phyloP scores from a whole-genome alignment of 73 alveolate genomes.

The Tetrahymena borealis region DNA sequence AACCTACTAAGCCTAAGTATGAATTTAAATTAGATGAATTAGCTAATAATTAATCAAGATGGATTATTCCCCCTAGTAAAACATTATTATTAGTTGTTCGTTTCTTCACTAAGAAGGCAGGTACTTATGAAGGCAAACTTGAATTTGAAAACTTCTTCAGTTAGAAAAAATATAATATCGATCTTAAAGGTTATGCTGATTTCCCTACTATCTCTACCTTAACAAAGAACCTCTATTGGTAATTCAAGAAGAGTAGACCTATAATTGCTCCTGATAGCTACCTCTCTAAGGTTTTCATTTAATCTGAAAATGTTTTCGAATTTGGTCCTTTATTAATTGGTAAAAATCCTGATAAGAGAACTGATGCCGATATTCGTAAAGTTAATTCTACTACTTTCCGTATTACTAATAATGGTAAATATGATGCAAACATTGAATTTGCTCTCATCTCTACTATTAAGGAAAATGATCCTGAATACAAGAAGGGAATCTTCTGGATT shows the following conservation, averaged over 20 bases:
- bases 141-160: conserved; percentile 79
- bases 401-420: conserved; percentile 91
- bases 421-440: conserved; percentile 81
- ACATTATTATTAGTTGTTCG: conserved; percentile 75
- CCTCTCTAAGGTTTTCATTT: conserved; percentile 50
- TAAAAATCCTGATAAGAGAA: conserved; percentile 86
- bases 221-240: conserved; percentile 69
- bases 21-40: conserved; percentile 63
- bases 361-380: conserved; percentile 69
- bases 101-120: conserved; percentile 89
- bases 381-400: conserved; percentile 82
- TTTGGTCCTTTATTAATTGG: conserved; percentile 96
- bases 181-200: conserved; percentile 68
- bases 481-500: conserved; percentile 84
- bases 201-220: conserved; percentile 74
- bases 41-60: conserved; percentile 78
- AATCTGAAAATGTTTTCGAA: conserved; percentile 70
- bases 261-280: conserved; percentile 66
- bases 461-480: conserved; percentile 73
- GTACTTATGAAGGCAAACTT: conserved; percentile 62
- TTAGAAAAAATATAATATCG: conserved; percentile 58
- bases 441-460: conserved; percentile 73
- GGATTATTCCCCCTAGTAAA: conserved; percentile 93
- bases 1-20: conserved; percentile 48
- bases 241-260: conserved; percentile 70